Evolutionary conservation across 768 basidiomycete species (phyloP).

Genomic region (Xanthoconium purpureum): DNA sequence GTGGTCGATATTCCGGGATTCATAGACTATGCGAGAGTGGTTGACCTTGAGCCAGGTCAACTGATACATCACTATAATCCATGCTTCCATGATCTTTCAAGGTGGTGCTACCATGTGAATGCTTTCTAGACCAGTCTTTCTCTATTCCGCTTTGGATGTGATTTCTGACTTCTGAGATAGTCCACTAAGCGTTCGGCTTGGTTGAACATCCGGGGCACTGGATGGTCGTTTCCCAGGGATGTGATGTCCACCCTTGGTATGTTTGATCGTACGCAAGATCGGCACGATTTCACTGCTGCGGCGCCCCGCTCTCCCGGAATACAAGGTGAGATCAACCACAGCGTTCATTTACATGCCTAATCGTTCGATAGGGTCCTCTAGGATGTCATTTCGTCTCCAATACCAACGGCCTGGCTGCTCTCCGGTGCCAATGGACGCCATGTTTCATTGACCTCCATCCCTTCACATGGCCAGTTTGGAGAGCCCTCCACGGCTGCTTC

Average conservation of each 20-base stretch:
- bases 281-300: not conserved
- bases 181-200: not conserved
- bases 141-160: not conserved
- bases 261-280: constrained; percentile 1
- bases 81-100: not conserved
- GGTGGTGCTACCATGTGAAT: not conserved
- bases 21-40: not conserved
- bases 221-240: constrained; percentile 20
- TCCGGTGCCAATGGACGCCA: constrained; percentile 16
- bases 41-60: not conserved
- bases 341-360: constrained; percentile 3
- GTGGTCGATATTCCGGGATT: not conserved
- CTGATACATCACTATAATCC: not conserved
- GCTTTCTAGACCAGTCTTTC: not conserved
- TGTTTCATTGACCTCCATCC: constrained; percentile 14
- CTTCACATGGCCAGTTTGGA: constrained; percentile 18
- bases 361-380: constrained; percentile 10
- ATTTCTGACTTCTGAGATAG: not conserved
- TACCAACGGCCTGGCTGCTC: constrained; percentile 9
- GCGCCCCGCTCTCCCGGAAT: not conserved
- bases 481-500: constrained; percentile 17
- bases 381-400: constrained; percentile 5
- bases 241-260: constrained; percentile 3
- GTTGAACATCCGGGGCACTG: constrained; percentile 18
- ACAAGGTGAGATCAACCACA: constrained; percentile 7